Conservation (phyloP, 1,284 basidiomycete species). For the Ceratorhiza oryzae-sativae region DNA sequence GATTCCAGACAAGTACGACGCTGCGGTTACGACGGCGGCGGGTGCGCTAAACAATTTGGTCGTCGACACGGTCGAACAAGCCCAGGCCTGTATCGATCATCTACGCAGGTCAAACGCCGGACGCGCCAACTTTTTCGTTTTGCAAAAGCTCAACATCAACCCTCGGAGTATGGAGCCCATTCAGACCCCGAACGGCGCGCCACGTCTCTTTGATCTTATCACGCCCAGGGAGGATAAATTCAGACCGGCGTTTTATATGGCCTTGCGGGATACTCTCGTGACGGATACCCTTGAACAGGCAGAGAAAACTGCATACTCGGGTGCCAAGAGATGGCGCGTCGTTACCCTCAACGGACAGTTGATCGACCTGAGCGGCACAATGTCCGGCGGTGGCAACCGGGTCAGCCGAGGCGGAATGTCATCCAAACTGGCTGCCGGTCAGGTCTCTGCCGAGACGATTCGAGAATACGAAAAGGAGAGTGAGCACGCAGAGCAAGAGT, state of each 20-base stretch:
- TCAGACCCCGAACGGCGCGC: constrained; percentile 87
- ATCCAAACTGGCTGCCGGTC: constrained; percentile 83
- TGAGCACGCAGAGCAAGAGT: constrained; percentile 65
- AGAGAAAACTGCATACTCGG: constrained; percentile 90
- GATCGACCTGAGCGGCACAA: constrained; percentile 95
- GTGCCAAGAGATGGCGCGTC: constrained; percentile 80
- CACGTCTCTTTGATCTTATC: constrained; percentile 94
- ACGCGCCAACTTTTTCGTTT: constrained; percentile 91
- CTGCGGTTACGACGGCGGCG: constrained; percentile 95
- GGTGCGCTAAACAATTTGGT: constrained; percentile 87
- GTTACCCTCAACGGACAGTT: constrained; percentile 94
- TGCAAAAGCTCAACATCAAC: constrained; percentile 78
- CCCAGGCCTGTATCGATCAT: constrained; percentile 89
- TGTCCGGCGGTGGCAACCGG: constrained; percentile 92
- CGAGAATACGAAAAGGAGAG: constrained; percentile 80
- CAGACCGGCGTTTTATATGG: constrained; percentile 91
- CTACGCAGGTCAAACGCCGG: constrained; percentile 89
- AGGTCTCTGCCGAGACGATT: constrained; percentile 83
- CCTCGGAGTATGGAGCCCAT: constrained; percentile 63
- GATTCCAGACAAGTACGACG: constrained; percentile 95
- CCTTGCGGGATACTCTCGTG: constrained; percentile 88
- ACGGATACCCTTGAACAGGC: constrained; percentile 90
- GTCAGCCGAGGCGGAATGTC: constrained; percentile 90
- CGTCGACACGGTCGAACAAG: constrained; percentile 90
- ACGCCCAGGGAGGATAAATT: constrained; percentile 86